Evolutionary conservation across 2,329 filamentous ascomycete genomes (phyloP).

Genomic region (Sphaerulina musiva): DNA sequence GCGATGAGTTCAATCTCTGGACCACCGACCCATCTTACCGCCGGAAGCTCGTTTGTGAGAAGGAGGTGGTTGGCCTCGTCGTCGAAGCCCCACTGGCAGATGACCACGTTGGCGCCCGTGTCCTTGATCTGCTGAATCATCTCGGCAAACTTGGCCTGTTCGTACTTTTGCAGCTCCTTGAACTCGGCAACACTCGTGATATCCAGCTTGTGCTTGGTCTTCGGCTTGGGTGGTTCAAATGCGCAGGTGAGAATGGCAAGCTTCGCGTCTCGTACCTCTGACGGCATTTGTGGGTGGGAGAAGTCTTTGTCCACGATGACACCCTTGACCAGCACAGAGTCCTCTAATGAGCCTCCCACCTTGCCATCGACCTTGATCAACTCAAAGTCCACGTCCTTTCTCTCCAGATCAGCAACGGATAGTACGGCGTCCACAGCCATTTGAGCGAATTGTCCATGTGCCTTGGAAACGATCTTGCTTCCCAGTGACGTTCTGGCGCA

Average conservation of each 20-base stretch:
- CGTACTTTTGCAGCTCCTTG: conserved; percentile 94
- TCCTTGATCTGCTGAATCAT: conserved; percentile 99
- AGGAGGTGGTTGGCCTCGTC: conserved; percentile 97
- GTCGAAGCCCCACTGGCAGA: conserved; percentile 99
- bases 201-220: conserved; percentile 99
- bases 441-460: conserved; percentile 94
- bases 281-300: conserved; percentile 98
- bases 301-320: conserved; percentile 99
- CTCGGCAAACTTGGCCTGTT: conserved; percentile 91
- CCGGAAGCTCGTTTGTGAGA: conserved; percentile 90
- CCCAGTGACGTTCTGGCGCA: conserved; percentile 93
- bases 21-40: conserved; percentile 94
- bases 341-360: conserved; percentile 87
- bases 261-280: conserved; percentile 90
- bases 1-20: conserved; percentile 98
- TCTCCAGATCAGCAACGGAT: conserved; percentile 89
- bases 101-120: conserved; percentile 91
- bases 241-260: conserved; percentile 95
- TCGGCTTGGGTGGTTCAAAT: conserved; percentile 97
- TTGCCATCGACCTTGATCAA: conserved; percentile 99
- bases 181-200: conserved; percentile 97
- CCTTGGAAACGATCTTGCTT: conserved; percentile 98
- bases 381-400: conserved; percentile 97
- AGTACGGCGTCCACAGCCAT: conserved; percentile 96
- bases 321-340: conserved; percentile 90